A percentile compares a stretch with the other conserved stretches of the same genome.
Conservation (phyloP, 2,329 filamentous ascomycete species). For the Pseudogymnoascus sp. region DNA sequence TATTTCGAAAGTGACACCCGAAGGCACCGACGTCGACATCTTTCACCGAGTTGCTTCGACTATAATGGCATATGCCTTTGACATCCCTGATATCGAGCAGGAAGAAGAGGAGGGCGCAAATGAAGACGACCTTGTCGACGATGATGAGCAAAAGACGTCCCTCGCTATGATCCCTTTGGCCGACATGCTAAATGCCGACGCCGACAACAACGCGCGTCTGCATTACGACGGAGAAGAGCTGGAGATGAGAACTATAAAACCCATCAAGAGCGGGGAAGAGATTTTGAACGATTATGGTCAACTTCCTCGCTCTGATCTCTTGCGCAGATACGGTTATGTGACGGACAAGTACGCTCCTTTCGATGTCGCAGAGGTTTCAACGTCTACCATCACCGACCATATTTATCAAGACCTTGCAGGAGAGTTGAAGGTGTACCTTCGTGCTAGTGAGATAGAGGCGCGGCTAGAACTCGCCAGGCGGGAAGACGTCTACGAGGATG, state of each 20-base stretch:
- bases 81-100: conserved; percentile 37
- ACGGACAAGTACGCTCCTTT: conserved; percentile 56
- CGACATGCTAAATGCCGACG: conserved; percentile 66
- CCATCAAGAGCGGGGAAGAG: conserved; percentile 51
- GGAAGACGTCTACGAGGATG: conserved; percentile 52
- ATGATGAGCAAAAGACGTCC: conserved; percentile 35
- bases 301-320: conserved; percentile 57
- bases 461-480: conserved; percentile 41
- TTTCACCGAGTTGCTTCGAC: conserved; percentile 60
- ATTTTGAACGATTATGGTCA: conserved; percentile 66
- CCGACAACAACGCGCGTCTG: conserved; percentile 54
- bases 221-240: conserved; percentile 34
- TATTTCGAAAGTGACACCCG: conserved; percentile 46
- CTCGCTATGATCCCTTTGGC: conserved; percentile 65
- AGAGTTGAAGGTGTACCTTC: conserved; percentile 22
- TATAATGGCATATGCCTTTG: conserved; percentile 69
- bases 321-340: conserved; percentile 62
- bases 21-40: conserved; percentile 33
- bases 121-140: conserved; percentile 38
- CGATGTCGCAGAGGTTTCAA: conserved; percentile 58
- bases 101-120: conserved; percentile 39
- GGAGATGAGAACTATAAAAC: conserved; percentile 56
- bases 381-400: conserved; percentile 36
- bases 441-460: conserved; percentile 21
- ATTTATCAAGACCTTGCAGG: conserved; percentile 16